phyloP scores from a whole-genome alignment of 169 alveolate genomes.

The Plasmodium cynomolgi region DNA sequence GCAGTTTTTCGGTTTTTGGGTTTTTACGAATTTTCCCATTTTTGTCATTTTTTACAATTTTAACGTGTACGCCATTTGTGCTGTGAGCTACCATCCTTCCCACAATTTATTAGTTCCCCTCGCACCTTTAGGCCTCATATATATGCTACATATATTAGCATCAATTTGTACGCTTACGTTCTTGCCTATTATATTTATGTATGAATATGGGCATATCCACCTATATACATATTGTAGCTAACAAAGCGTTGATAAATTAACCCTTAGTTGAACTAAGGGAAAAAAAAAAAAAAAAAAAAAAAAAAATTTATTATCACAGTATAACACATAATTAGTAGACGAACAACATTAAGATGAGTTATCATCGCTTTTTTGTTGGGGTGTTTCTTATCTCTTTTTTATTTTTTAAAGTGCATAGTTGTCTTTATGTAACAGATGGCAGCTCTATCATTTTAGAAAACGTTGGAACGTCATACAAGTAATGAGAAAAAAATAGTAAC shows the following conservation, averaged over 20 bases:
- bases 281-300: neutral
- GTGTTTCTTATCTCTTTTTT: slow-evolving; percentile 1
- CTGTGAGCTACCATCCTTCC: neutral
- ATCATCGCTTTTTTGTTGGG: neutral
- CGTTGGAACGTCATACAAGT: slow-evolving; percentile 62
- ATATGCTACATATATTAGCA: neutral
- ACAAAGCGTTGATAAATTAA: neutral
- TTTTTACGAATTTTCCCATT: neutral
- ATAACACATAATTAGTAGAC: slow-evolving; percentile 15
- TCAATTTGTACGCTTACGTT: neutral
- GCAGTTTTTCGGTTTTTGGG: neutral
- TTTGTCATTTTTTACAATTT: neutral
- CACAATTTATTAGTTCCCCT: neutral
- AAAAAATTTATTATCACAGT: neutral
- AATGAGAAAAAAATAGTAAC: neutral
- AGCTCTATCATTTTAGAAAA: slow-evolving; percentile 67
- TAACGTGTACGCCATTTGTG: neutral
- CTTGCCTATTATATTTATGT: neutral
- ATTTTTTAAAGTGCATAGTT: slow-evolving; percentile 23
- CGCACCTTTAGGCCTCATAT: neutral
- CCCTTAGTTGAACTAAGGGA: neutral
- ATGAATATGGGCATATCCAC: neutral
- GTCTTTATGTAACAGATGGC: slow-evolving; percentile 71
- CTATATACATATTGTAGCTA: neutral
- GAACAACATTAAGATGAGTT: slow-evolving; percentile 11